Percentiles rank a stretch among this genome's conserved stretches.
phyloP scores from a whole-genome alignment of 2,329 filamentous ascomycete genomes.

The Stagonosporopsis vannaccii region DNA sequence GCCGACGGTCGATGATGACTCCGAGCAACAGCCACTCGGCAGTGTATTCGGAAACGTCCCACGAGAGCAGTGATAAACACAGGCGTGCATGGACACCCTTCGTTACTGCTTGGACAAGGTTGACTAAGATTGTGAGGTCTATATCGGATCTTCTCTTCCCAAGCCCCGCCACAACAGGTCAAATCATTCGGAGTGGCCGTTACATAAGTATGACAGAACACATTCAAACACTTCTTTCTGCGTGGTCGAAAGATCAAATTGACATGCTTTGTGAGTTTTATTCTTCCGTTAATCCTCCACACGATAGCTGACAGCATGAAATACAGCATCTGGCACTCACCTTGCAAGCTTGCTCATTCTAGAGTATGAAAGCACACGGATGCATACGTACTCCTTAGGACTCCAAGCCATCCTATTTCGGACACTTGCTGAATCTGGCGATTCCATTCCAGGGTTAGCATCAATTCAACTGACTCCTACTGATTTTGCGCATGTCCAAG shows the following conservation, averaged over 20 bases:
- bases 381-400: background rate
- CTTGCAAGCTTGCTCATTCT: background rate
- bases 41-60: background rate
- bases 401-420: background rate
- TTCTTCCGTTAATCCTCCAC: no score
- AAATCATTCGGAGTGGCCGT: background rate
- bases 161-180: background rate
- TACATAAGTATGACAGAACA: constrained; percentile 1
- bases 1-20: constrained; percentile 1
- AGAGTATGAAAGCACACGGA: background rate
- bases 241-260: background rate
- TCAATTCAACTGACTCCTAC: background rate
- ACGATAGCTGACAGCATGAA: background rate
- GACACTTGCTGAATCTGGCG: background rate
- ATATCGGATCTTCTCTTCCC: background rate
- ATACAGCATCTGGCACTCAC: background rate
- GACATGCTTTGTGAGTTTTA: background rate
- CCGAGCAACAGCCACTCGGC: background rate
- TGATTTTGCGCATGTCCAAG: background rate
- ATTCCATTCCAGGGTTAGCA: background rate
- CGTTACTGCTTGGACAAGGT: background rate
- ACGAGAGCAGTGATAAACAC: background rate
- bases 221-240: background rate
- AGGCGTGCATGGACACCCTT: background rate
- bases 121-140: background rate